Percentiles rank a stretch among this genome's conserved stretches.
phyloP scores from a whole-genome alignment of 148 eudicot species.

The Arctostaphylos glauca region DNA sequence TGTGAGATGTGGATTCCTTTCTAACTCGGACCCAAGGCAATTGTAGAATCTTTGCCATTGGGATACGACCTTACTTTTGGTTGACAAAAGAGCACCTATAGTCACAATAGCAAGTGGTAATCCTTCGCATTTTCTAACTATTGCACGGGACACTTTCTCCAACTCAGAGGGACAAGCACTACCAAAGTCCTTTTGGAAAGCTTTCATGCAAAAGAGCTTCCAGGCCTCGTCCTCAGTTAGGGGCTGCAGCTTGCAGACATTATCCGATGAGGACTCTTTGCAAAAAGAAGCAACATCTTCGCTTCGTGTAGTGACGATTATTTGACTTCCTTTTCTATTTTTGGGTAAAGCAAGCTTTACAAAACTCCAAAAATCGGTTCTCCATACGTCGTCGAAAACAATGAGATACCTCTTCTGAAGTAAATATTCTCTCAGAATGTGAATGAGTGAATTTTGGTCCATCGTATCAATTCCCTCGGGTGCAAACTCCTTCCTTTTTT shows the following conservation, averaged over 20 bases:
- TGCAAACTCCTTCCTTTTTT: background rate
- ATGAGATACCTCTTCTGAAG: background rate
- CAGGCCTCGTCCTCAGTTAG: background rate
- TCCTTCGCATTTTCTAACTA: background rate
- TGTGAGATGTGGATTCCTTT: too few species aligned
- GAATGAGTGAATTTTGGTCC: background rate
- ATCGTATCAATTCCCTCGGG: background rate
- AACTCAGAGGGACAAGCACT: background rate
- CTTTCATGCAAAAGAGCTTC: background rate
- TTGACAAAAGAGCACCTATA: background rate
- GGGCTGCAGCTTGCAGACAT: background rate
- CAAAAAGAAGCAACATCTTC: background rate
- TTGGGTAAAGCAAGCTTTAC: background rate
- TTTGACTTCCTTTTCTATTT: background rate
- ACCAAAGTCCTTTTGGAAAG: background rate
- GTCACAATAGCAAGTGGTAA: slow-evolving; percentile 14
- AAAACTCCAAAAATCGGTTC: background rate
- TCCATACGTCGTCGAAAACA: background rate
- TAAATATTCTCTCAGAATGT: background rate
- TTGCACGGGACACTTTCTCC: background rate
- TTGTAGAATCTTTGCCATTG: too few species aligned
- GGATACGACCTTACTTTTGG: too few species aligned
- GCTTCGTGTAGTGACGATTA: background rate
- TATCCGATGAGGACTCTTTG: background rate
- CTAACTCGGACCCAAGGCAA: too few species aligned